These are phyloP conservation scores for Ceriops zippeliana DNA, from an alignment of 345 rosid genomes.

Conservation along the genomic window DNA sequence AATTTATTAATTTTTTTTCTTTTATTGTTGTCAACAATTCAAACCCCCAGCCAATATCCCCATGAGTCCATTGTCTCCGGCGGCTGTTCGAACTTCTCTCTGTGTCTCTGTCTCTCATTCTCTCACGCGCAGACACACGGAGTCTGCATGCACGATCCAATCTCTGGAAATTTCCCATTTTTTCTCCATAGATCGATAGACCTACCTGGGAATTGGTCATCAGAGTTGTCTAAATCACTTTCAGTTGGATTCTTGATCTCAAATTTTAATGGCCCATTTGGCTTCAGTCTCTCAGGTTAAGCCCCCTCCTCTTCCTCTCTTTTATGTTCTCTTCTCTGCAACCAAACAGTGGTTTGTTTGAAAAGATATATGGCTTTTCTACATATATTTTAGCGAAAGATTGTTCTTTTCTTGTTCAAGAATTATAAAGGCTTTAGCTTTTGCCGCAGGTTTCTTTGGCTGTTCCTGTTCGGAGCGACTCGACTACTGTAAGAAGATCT, in stretches of 20 bases:
- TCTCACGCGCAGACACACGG: too few species aligned
- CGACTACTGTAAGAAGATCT: slow-evolving; percentile 33
- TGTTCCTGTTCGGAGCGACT: slow-evolving; percentile 40
- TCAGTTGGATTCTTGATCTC: background rate
- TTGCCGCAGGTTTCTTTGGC: slow-evolving; percentile 41
- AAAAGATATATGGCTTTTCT: background rate
- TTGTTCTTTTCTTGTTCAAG: background rate
- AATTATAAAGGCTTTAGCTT: too few species aligned
- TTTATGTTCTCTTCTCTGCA: background rate
- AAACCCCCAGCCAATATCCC: too few species aligned
- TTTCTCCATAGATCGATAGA: background rate
- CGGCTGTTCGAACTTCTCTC: too few species aligned
- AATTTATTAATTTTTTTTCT: too few species aligned
- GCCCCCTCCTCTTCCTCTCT: background rate
- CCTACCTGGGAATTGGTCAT: background rate
- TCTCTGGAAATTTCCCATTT: background rate
- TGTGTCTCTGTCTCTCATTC: too few species aligned
- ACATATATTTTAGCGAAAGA: background rate
- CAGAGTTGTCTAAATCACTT: background rate
- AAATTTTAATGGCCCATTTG: slow-evolving; percentile 42
- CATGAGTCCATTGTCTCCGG: too few species aligned
- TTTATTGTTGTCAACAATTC: too few species aligned
- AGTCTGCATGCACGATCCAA: background rate
- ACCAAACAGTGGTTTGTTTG: background rate
- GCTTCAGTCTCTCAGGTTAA: slow-evolving; percentile 43